Evolutionary conservation across 2,329 filamentous ascomycete genomes (phyloP).

Genomic region (Tolypocladium pustulatum): DNA sequence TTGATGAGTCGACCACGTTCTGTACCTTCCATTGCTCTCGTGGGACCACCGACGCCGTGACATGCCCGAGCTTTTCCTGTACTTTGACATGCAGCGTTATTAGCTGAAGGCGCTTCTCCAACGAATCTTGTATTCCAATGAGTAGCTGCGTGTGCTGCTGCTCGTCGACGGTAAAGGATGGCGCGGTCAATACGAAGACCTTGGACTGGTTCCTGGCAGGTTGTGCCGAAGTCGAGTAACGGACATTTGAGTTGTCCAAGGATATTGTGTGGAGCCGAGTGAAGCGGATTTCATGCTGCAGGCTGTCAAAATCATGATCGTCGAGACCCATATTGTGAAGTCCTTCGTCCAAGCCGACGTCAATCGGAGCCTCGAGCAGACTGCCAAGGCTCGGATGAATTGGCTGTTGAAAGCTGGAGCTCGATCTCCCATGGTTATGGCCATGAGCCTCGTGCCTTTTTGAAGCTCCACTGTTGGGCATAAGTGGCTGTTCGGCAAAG

Average conservation of each 20-base stretch:
- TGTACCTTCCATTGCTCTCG: constrained; percentile 48
- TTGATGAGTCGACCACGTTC: constrained; percentile 64
- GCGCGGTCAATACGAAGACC: constrained; percentile 57
- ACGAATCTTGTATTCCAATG: constrained; percentile 59
- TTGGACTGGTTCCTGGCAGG: constrained; percentile 45
- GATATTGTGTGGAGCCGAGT: constrained; percentile 60
- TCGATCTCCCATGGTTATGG: constrained; percentile 27
- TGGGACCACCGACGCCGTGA: constrained; percentile 16
- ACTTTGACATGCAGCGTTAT: constrained; percentile 50
- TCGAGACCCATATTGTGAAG: constrained; percentile 64
- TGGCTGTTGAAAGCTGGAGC: constrained; percentile 32
- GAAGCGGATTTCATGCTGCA: constrained; percentile 63
- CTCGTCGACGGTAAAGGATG: constrained; percentile 43
- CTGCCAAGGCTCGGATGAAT: constrained; percentile 46
- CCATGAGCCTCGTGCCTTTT: constrained; percentile 64
- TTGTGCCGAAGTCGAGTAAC: constrained; percentile 45
- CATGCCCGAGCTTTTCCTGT: constrained; percentile 18
- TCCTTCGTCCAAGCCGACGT: constrained; percentile 60
- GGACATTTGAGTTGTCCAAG: constrained; percentile 48
- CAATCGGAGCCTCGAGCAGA: constrained; percentile 57
- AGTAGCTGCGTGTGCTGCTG: constrained; percentile 44
- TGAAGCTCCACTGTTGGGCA: constrained; percentile 29
- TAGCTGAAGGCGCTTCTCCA: constrained; percentile 57
- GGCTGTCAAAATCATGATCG: constrained; percentile 59
- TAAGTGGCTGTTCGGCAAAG: constrained; percentile 58